phyloP scores from a whole-genome alignment of 345 rosid genomes.

The Raphanus sativus region DNA sequence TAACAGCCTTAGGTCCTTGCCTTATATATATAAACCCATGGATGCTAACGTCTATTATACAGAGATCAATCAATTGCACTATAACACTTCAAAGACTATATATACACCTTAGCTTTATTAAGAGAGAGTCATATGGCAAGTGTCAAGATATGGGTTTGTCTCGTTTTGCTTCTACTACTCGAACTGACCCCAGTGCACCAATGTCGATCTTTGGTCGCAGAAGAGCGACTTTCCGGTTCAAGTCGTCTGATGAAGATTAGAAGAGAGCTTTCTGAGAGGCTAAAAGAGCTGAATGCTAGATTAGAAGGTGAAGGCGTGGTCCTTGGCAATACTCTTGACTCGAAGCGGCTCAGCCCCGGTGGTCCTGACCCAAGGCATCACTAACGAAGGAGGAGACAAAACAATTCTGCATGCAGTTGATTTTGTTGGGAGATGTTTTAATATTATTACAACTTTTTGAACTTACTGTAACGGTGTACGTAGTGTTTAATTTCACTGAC shows the following conservation, averaged over 20 bases:
- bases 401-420: background rate
- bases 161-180: conserved; percentile 13
- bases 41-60: background rate
- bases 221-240: background rate
- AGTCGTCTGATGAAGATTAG: conserved; percentile 5
- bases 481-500: background rate
- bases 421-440: background rate
- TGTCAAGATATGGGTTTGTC: conserved; percentile 18
- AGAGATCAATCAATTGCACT: background rate
- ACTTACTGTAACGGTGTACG: background rate
- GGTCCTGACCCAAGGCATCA: conserved; percentile 39
- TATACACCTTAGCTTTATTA: background rate
- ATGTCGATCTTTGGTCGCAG: conserved; percentile 15
- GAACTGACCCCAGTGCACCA: conserved; percentile 11
- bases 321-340: conserved; percentile 3
- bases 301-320: background rate
- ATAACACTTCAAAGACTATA: background rate
- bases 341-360: conserved; percentile 38
- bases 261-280: conserved; percentile 18
- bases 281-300: conserved; percentile 11
- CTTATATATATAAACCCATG: background rate
- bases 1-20: background rate
- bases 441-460: background rate
- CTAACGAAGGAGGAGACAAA: background rate
- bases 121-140: conserved; percentile 23